Evolutionary conservation across 164 flowering plant species (phyloP).

Genomic region (Tetrastigma voinierianum): DNA sequence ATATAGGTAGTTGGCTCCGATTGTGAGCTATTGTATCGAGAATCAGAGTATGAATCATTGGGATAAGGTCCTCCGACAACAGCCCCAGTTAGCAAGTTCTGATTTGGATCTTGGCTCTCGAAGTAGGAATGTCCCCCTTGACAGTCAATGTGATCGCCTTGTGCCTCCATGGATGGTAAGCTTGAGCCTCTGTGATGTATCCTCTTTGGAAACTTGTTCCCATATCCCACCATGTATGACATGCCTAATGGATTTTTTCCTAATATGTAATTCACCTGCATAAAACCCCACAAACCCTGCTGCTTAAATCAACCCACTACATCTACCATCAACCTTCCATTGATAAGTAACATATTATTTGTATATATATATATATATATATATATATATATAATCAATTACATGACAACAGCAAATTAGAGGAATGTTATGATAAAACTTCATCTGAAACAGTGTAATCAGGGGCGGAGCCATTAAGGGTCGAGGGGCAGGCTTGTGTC

Average conservation of each 20-base stretch:
- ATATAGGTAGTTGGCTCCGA: conserved; percentile 75
- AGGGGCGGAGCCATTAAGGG: too few relatives aligned
- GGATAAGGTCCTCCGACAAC: conserved; percentile 66
- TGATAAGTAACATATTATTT: too few relatives aligned
- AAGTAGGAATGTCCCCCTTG: conserved; percentile 40
- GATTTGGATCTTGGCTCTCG: conserved; percentile 34
- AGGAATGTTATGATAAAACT: too few relatives aligned
- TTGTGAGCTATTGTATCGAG: conserved; percentile 27
- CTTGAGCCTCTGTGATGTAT: conserved; percentile 71
- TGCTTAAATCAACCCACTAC: not conserved
- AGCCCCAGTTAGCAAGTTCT: conserved; percentile 56
- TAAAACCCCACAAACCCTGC: not conserved
- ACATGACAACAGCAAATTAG: too few relatives aligned
- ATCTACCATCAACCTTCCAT: too few relatives aligned
- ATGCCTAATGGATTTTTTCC: conserved; percentile 58
- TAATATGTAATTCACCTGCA: conserved; percentile 55
- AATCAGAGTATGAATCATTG: conserved; percentile 44
- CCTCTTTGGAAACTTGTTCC: conserved; percentile 47
- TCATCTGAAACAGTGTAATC: too few relatives aligned
- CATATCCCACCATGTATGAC: conserved; percentile 90
- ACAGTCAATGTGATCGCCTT: conserved; percentile 38
- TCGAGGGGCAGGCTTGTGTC: too few relatives aligned
- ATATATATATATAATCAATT: too few relatives aligned
- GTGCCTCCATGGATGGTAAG: conserved; percentile 38
- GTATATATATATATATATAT: too few relatives aligned